These are phyloP conservation scores for Hypomontagnella monticulosa DNA, from an alignment of 495 filamentous ascomycete genomes.

Conservation along the genomic window DNA sequence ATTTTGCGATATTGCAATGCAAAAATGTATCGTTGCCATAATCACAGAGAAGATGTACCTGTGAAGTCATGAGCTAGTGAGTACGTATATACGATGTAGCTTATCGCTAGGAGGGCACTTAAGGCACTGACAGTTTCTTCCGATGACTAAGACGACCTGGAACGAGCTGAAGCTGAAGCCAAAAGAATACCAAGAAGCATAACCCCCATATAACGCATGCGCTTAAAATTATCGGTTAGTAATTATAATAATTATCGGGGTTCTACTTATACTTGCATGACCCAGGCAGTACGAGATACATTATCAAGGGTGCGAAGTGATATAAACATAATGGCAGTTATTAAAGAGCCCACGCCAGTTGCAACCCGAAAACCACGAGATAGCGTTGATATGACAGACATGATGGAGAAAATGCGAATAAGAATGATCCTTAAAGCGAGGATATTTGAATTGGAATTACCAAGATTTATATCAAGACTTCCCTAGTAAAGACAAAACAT, in stretches of 20 bases:
- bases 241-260: background rate
- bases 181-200: background rate
- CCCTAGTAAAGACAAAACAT: too few relatives aligned
- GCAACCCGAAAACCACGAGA: background rate
- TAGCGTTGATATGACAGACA: background rate
- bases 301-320: background rate
- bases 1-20: conserved; percentile 5
- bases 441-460: too few relatives aligned
- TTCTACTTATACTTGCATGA: background rate
- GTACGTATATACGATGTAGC: background rate
- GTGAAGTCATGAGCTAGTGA: background rate
- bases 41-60: conserved; percentile 6
- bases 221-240: too few relatives aligned
- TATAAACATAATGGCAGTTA: background rate
- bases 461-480: too few relatives aligned
- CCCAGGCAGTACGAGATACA: background rate
- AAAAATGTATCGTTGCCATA: conserved; percentile 3
- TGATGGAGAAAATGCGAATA: background rate
- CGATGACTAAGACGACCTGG: background rate
- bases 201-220: too few relatives aligned
- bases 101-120: too few relatives aligned
- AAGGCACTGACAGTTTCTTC: background rate
- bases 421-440: background rate
- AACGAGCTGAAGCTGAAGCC: conserved; percentile 1
- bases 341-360: background rate